phyloP scores from a whole-genome alignment of 2,329 filamentous ascomycete species.

The Tolypocladium ovalisporum region DNA sequence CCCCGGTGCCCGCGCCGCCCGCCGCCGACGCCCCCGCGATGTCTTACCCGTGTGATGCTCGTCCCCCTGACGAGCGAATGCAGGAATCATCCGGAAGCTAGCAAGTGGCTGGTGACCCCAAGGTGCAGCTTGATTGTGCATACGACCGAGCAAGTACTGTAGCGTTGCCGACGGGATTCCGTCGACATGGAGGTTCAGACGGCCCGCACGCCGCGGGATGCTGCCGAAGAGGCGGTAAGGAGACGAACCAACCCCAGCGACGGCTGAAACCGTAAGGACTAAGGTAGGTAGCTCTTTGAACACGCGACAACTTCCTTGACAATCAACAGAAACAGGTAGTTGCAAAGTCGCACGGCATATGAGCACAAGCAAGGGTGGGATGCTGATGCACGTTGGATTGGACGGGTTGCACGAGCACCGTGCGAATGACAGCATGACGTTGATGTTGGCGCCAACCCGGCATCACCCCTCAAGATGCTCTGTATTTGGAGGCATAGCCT shows the following conservation, averaged over 20 bases:
- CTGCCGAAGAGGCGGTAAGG: constrained; percentile 3
- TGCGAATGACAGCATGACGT: not conserved
- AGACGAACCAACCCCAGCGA: not conserved
- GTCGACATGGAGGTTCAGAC: not conserved
- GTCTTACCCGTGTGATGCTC: not conserved
- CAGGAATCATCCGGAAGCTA: not conserved
- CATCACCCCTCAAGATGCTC: not conserved
- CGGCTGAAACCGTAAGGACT: not conserved
- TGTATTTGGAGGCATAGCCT: not conserved
- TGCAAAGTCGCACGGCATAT: not conserved
- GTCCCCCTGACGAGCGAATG: not conserved
- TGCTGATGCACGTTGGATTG: not conserved
- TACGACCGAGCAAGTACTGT: not conserved
- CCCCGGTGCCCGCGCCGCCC: constrained; percentile 3
- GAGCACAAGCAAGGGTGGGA: not conserved
- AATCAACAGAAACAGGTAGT: not conserved
- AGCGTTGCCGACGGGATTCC: not conserved
- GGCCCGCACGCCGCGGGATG: not conserved
- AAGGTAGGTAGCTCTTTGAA: no score
- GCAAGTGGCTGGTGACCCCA: not conserved
- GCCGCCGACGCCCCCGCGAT: constrained; percentile 1
- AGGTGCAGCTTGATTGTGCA: not conserved
- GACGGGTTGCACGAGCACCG: not conserved
- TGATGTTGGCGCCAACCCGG: not conserved
- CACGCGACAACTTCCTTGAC: no score